Base-by-base conservation (phyloP, 2,329 filamentous ascomycete species). In the Fusarium sp. region DNA sequence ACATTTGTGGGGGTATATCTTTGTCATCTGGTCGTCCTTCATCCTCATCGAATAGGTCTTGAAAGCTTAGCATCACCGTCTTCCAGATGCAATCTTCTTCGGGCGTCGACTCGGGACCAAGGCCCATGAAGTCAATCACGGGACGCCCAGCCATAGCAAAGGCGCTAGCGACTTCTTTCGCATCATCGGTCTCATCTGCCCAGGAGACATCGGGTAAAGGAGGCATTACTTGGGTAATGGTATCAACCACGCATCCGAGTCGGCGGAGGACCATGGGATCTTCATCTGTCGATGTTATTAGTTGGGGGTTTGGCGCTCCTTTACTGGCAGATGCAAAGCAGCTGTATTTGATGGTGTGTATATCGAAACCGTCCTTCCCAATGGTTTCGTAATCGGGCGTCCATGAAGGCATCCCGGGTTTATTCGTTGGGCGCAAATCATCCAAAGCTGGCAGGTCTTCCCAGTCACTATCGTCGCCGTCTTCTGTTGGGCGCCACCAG, bases 401-500 rank as follows among this genome's bases (percentile, higher is more conserved):
- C 62, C 62, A 64, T 24, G 62, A 64, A 6, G 62, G 62, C 35
- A 64, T 24, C 7, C 50, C 62, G 2, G 48, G 62, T 1, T n/a
- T 13, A n/a, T 64, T 29, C 6, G 50, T 64, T 8, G 62, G 62
- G 14, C 37, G 62, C n/a, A 64, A 8, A 27, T 41, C 27, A 37
- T 64, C 50, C 8, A 64, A 8, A 5, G 62, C 24, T 27, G 24
- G n/a, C 5, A 54, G 13, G 29, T 54, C 27, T 8, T 31, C n/a
- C 62, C 27, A 58, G 33, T 57, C 50, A 8, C 37, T 16, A 1
- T 43, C 45, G 6, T 45, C 29, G 7, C 29, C 29, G 27, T 58
- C 37, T 0, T 29, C 37, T 11, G 24, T 57, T 16, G 74, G 67
- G 2, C 57, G 48, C n/a, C 71, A 70, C 8, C 35, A 67, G 22